Evolutionary conservation across 805 yeast species (phyloP), one percentile per base, ranked within the genome.

Genomic region (Saccharomyces mikatae): DNA sequence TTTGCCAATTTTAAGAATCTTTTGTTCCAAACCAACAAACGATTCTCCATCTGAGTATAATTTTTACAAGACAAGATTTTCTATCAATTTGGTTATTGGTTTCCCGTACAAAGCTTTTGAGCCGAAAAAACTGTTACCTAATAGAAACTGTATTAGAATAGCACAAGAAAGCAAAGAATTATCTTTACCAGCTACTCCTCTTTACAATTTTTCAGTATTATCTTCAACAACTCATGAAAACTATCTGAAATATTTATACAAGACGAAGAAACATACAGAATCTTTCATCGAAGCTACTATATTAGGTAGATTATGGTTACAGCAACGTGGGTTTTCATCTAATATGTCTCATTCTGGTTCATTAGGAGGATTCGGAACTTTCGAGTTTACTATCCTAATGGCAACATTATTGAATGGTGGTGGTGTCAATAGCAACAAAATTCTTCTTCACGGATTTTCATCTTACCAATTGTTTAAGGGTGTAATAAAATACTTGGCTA

Each of bases 391-490:
- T 30, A 73, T 86, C 41, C 70, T 92, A 51, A 81, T 89, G 83
- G 84, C 96, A 46, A 86, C 90, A 1, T 72, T 94, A 52, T 74
- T 94, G 47, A 82, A 84, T 57, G 97, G 97, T 62, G 95, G 95
- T 61, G 91, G 92, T 56, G 69, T 74, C 6, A 77, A 76, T 60
- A 94, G 95, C 13, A 86, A 84, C 62, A 86, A 83, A 63, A 84
- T 89, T 26, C 75, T 94, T 53, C 70, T 90, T 41, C 86, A 84
- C 61, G 99, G 98, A 0, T 92, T 87, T 69, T 89, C 96, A 2
- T 86, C 95, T 24, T 94, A 90, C 67, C 99, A 94, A 72, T 74
- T 94, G 51, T 94, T 94, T 76, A 91, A 89, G 67, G 97, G 96
- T 66, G 83, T 88, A 1, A 77, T 94, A 54, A 82, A 83, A 62